These are phyloP conservation scores for Acer saccharum DNA, from an alignment of 345 rosid genomes.

Conservation along the genomic window DNA sequence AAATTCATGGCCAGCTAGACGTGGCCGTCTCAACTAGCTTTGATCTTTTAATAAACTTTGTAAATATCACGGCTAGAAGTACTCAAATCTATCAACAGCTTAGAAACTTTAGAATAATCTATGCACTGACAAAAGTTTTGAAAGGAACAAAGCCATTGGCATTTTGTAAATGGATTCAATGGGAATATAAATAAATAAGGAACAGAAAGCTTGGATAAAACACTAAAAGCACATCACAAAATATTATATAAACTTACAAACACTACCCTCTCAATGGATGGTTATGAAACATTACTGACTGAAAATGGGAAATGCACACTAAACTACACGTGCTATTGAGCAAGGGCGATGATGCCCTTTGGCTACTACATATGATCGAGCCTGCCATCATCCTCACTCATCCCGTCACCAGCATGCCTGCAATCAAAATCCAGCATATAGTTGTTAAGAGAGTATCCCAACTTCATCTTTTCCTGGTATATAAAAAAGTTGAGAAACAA, in stretches of 20 bases:
- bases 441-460: neutral
- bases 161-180: constrained; percentile 20
- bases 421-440: constrained; percentile 23
- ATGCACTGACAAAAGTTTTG: neutral
- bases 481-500: constrained; percentile 22
- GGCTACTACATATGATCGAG: constrained; percentile 44
- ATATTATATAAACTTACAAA: constrained; percentile 26
- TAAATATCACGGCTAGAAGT: neutral
- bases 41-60: neutral
- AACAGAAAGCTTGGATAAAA: constrained; percentile 31
- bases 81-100: neutral
- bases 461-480: neutral
- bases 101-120: neutral
- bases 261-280: constrained; percentile 24
- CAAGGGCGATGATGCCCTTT: constrained; percentile 13
- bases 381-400: constrained; percentile 58
- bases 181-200: neutral
- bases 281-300: constrained; percentile 16
- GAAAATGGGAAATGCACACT: constrained; percentile 31
- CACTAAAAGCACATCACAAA: constrained; percentile 29
- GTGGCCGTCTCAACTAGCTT: too few relatives aligned
- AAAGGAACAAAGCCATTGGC: neutral
- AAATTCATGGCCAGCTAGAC: too few relatives aligned
- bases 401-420: constrained; percentile 87
- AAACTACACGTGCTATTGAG: constrained; percentile 29